Evolutionary conservation across 768 basidiomycete species (phyloP).

Genomic region (Suillus hirtellus): DNA sequence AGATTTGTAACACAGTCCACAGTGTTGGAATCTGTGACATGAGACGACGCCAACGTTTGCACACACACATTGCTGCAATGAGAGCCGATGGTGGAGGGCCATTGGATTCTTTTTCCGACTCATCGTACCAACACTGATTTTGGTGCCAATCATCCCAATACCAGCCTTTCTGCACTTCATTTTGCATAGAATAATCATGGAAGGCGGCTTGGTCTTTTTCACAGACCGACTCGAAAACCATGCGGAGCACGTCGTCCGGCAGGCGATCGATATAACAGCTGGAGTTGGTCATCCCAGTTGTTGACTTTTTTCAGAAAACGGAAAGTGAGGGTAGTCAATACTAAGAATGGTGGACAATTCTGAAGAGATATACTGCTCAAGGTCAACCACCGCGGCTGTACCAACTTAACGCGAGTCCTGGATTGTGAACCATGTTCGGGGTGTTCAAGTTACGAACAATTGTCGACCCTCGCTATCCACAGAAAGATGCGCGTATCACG

Average conservation of each 20-base stretch:
- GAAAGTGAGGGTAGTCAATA: not conserved
- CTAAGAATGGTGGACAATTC: not conserved
- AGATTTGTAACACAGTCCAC: not conserved
- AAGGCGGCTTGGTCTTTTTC: constrained; percentile 1
- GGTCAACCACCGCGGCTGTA: not conserved
- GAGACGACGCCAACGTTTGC: not conserved
- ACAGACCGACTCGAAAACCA: not conserved
- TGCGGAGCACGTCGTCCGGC: not conserved
- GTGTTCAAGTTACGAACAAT: not conserved
- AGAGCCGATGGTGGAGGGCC: not conserved
- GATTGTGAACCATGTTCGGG: not conserved
- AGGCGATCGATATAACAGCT: not conserved
- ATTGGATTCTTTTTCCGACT: not conserved
- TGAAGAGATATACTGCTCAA: not conserved
- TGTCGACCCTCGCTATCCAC: not conserved
- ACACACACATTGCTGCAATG: not conserved
- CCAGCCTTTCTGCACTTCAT: not conserved
- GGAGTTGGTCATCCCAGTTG: not conserved
- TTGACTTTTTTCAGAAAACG: not conserved
- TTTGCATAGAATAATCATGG: not conserved
- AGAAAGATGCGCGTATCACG: not conserved
- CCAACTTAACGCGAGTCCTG: not conserved
- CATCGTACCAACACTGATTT: not conserved
- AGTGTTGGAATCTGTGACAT: not conserved
- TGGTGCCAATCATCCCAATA: not conserved